A percentile compares a stretch with the other conserved stretches of the same genome.
Evolutionary conservation across 176 grass and related monocot species (phyloP).

Genomic region (Lolium perenne): DNA sequence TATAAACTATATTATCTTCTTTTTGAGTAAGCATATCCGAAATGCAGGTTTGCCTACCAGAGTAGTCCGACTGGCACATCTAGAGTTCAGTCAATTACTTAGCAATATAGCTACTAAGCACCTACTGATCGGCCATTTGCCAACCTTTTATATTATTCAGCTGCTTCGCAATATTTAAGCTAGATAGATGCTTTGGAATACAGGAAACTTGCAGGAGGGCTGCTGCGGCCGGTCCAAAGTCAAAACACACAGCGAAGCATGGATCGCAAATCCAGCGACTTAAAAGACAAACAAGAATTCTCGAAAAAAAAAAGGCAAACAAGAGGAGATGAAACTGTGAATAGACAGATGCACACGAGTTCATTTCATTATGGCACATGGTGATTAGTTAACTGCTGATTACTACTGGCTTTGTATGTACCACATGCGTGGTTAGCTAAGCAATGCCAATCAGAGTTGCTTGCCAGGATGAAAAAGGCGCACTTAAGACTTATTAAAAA

Average conservation of each 20-base stretch:
- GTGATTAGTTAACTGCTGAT: background rate
- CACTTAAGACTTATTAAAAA: conserved; percentile 22
- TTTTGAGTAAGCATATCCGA: background rate
- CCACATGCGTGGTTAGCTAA: conserved; percentile 52
- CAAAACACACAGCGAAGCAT: background rate
- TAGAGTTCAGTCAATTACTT: background rate
- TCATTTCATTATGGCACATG: conserved; percentile 41
- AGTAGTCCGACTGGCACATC: background rate
- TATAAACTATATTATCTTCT: background rate
- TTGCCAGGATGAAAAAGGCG: conserved; percentile 42
- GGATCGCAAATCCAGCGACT: background rate
- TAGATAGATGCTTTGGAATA: background rate
- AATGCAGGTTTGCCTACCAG: background rate
- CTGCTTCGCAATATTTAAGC: background rate
- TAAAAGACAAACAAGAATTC: conserved; percentile 14
- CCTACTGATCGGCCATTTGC: background rate
- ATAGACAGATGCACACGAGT: conserved; percentile 18
- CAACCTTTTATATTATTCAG: background rate
- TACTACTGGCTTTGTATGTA: conserved; percentile 17
- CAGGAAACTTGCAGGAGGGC: background rate
- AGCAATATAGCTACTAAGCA: no score
- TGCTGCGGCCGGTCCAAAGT: background rate
- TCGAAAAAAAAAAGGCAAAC: no score
- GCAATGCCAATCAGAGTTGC: conserved; percentile 37
- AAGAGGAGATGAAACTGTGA: background rate